Evolutionary conservation across 495 filamentous ascomycete genomes (phyloP).

Genomic region (Sordaria brevicollis): DNA sequence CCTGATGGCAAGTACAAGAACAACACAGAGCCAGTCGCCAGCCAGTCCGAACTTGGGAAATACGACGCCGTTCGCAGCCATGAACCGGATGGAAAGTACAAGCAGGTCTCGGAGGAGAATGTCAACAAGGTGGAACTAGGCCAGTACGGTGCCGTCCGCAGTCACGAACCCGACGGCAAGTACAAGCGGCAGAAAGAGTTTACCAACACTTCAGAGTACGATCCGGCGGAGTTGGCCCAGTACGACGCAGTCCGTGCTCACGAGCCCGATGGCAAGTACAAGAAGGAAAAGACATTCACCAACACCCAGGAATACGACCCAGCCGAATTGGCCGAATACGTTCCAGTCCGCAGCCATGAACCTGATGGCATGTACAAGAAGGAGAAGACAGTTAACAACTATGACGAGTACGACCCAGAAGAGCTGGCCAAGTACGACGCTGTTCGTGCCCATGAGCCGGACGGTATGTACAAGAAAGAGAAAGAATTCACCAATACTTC

Average conservation of each 20-base stretch:
- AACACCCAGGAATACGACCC: conserved; percentile 6
- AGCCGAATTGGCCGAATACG: conserved; percentile 19
- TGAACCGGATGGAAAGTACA: conserved; percentile 1
- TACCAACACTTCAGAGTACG: neutral
- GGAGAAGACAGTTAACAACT: conserved; percentile 4
- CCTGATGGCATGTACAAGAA: conserved; percentile 19
- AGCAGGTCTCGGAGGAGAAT: neutral
- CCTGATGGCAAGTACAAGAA: conserved; percentile 16
- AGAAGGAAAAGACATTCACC: neutral
- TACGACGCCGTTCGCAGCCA: conserved; percentile 4
- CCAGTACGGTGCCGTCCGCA: neutral
- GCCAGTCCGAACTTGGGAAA: neutral
- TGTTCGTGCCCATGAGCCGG: conserved; percentile 5
- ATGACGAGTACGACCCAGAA: neutral
- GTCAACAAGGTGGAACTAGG: neutral
- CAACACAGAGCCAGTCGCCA: neutral
- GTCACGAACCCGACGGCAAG: neutral
- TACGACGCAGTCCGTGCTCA: neutral
- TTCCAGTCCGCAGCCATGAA: conserved; percentile 25
- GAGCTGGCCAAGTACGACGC: conserved; percentile 9
- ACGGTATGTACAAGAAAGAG: conserved; percentile 1
- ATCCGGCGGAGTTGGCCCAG: neutral
- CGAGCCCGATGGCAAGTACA: conserved; percentile 10
- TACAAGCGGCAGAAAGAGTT: neutral
- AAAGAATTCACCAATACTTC: neutral